These are phyloP conservation scores for Arthrobotrys sphaeroides DNA, from an alignment of 2,329 filamentous ascomycete species.

Conservation along the genomic window DNA sequence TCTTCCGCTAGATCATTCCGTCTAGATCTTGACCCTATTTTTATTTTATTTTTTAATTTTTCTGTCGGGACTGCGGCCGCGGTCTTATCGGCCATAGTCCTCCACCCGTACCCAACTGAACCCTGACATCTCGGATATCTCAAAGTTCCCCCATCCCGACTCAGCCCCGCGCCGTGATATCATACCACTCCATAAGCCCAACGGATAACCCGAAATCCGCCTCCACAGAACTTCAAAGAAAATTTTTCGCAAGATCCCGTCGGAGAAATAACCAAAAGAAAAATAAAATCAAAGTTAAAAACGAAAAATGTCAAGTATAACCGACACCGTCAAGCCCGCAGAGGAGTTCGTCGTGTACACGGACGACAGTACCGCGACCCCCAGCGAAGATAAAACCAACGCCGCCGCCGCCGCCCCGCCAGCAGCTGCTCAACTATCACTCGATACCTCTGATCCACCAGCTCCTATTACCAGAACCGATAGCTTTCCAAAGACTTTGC, in stretches of 20 bases:
- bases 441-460: slow-evolving; percentile 38
- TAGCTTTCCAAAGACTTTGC: slow-evolving; percentile 51
- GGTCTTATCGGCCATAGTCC: background rate
- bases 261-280: slow-evolving; percentile 20
- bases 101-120: background rate
- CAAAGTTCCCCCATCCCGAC: slow-evolving; percentile 20
- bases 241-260: background rate
- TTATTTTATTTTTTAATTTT: background rate
- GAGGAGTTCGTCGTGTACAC: slow-evolving; percentile 50
- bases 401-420: slow-evolving; percentile 16
- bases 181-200: slow-evolving; percentile 39
- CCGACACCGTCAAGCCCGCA: slow-evolving; percentile 43
- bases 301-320: slow-evolving; percentile 34
- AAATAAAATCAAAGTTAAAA: slow-evolving; percentile 1
- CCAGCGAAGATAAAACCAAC: slow-evolving; percentile 42
- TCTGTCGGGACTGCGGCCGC: background rate
- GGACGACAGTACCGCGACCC: slow-evolving; percentile 17
- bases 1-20: slow-evolving; percentile 1
- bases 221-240: slow-evolving; percentile 28
- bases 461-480: slow-evolving; percentile 27
- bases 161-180: slow-evolving; percentile 54
- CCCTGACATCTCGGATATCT: slow-evolving; percentile 38
- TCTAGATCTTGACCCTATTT: slow-evolving; percentile 6
- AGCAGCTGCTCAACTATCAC: slow-evolving; percentile 18
- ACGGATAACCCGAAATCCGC: slow-evolving; percentile 38